Conservation (phyloP, 352 stramenopile genomes). For the Phytophthora syringae region DNA sequence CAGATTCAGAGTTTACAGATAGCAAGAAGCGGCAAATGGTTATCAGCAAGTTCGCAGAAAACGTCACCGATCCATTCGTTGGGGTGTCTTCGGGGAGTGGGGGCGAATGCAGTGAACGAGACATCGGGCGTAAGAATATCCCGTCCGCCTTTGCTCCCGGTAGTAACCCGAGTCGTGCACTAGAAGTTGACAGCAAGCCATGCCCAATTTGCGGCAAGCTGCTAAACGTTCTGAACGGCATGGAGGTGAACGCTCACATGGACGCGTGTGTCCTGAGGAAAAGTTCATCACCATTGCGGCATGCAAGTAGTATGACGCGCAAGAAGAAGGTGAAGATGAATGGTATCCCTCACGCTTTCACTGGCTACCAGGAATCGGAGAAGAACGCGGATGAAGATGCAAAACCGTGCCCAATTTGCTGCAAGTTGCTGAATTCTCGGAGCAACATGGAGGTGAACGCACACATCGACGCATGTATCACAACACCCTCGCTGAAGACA, state of each 20-base stretch:
- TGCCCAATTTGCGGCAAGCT: conserved; percentile 61
- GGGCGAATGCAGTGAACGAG: conserved; percentile 3
- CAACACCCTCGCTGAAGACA: neutral
- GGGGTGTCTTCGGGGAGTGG: conserved; percentile 1
- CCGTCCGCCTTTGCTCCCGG: conserved; percentile 4
- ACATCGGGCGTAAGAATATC: neutral
- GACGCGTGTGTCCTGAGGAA: conserved; percentile 51
- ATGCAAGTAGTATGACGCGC: neutral
- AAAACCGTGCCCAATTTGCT: conserved; percentile 63
- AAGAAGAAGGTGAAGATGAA: conserved; percentile 29
- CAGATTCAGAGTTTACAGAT: conserved; percentile 1
- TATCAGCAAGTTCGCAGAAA: conserved; percentile 53
- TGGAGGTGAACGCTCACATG: conserved; percentile 73
- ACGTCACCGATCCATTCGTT: conserved; percentile 12
- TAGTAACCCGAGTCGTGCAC: conserved; percentile 1
- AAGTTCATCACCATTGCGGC: conserved; percentile 11
- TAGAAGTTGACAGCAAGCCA: conserved; percentile 34
- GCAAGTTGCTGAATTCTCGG: conserved; percentile 55
- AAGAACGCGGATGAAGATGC: conserved; percentile 7
- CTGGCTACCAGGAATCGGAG: conserved; percentile 1
- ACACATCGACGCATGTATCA: conserved; percentile 65
- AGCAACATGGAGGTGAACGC: conserved; percentile 66
- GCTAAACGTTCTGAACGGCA: conserved; percentile 55
- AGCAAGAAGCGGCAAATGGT: conserved; percentile 50
- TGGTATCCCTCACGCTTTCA: conserved; percentile 12